Percentiles rank a stretch among this genome's conserved stretches.
Conservation (phyloP, 768 basidiomycete genomes). For the Hygrophoropsis aurantiaca region DNA sequence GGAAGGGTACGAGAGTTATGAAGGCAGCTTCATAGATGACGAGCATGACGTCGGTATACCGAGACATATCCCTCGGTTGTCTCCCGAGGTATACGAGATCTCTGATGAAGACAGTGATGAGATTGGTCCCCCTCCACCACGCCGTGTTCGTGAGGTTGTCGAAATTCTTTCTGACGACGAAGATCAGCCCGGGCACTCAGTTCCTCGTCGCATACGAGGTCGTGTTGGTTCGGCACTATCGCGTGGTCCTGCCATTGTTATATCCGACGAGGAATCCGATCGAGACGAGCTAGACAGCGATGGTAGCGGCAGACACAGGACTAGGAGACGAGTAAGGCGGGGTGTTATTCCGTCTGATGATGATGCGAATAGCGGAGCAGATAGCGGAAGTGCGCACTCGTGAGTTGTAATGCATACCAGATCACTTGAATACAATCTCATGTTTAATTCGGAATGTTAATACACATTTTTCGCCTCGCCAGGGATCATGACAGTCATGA, state of each 20-base stretch:
- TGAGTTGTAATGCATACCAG: not conserved
- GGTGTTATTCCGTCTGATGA: conserved; percentile 20
- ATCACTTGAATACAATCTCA: conserved; percentile 1
- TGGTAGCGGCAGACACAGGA: not conserved
- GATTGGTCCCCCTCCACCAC: not conserved
- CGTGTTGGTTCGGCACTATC: not conserved
- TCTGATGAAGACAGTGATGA: conserved; percentile 11
- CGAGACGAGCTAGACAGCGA: conserved; percentile 4
- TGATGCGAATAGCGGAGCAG: conserved; percentile 10
- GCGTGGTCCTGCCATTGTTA: not conserved
- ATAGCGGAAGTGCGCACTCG: not conserved
- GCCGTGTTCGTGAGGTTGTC: not conserved
- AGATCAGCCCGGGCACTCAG: too few species aligned
- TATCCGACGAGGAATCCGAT: conserved; percentile 21
- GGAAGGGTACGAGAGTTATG: conserved; percentile 42
- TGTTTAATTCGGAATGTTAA: not conserved
- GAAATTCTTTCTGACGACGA: conserved; percentile 14
- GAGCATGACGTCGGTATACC: conserved; percentile 20
- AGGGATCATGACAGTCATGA: not conserved
- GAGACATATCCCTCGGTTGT: not conserved
- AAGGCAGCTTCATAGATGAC: conserved; percentile 60
- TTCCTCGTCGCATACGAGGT: not conserved
- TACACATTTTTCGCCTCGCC: not conserved
- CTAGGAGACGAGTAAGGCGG: conserved; percentile 1
- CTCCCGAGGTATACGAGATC: conserved; percentile 25